phyloP scores from a whole-genome alignment of 1,139 yeast genomes.

The Candida albicans region DNA sequence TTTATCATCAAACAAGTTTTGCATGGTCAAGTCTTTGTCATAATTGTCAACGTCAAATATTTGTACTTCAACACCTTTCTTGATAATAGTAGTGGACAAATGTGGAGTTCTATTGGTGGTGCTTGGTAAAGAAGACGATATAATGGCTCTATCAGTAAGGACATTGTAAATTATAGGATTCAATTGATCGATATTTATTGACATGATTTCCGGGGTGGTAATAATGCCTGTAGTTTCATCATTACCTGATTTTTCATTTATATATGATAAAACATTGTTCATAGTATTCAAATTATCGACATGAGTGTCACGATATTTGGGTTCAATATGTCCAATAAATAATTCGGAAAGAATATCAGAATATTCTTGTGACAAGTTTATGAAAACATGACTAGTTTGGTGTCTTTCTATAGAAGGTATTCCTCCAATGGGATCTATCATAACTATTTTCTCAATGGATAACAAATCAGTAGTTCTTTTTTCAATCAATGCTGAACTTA shows the following conservation, averaged over 20 bases:
- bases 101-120: constrained; percentile 63
- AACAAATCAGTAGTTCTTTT: constrained; percentile 30
- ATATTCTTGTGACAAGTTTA: constrained; percentile 82
- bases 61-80: constrained; percentile 71
- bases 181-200: constrained; percentile 43
- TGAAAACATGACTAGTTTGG: constrained; percentile 82
- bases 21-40: constrained; percentile 38
- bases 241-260: constrained; percentile 30
- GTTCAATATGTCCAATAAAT: constrained; percentile 50
- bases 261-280: constrained; percentile 40
- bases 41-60: constrained; percentile 41
- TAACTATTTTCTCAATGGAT: constrained; percentile 75
- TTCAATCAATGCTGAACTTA: constrained; percentile 28
- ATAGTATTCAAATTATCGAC: constrained; percentile 54
- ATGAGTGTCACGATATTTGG: constrained; percentile 50
- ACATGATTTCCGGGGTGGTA: constrained; percentile 46
- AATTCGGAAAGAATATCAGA: constrained; percentile 65
- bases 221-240: constrained; percentile 49
- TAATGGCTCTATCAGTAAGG: constrained; percentile 87
- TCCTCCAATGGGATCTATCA: constrained; percentile 83
- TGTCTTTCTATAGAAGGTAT: constrained; percentile 83
- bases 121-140: constrained; percentile 88
- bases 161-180: constrained; percentile 89
- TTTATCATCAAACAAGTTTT: constrained; percentile 46
- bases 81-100: constrained; percentile 73